Evolutionary conservation across 1,284 basidiomycete genomes (phyloP).

Genomic region (Spongiforma sp.): DNA sequence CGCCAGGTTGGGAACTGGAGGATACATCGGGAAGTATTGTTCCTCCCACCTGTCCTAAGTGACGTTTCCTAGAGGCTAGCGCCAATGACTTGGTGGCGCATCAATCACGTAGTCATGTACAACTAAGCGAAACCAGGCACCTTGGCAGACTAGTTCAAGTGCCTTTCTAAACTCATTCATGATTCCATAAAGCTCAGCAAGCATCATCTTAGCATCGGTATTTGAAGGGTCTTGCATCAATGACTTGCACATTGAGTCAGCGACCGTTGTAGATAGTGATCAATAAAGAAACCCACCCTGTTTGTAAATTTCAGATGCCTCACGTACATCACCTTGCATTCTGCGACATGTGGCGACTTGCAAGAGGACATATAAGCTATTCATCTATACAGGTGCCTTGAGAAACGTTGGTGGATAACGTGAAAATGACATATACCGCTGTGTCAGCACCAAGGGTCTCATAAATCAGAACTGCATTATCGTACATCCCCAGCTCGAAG

Average conservation of each 20-base stretch:
- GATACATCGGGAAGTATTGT: slow-evolving; percentile 31
- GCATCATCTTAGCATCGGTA: slow-evolving; percentile 84
- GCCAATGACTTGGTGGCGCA: slow-evolving; percentile 19
- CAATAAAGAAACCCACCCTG: slow-evolving; percentile 57
- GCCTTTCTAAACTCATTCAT: slow-evolving; percentile 83
- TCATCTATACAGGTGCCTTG: slow-evolving; percentile 14
- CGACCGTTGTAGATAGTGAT: not conserved
- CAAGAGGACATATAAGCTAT: slow-evolving; percentile 25
- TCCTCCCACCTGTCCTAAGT: slow-evolving; percentile 39
- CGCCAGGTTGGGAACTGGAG: slow-evolving; percentile 22
- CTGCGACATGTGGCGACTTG: slow-evolving; percentile 40
- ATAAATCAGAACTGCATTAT: slow-evolving; percentile 20
- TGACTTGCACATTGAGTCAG: slow-evolving; percentile 53
- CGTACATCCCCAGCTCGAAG: slow-evolving; percentile 66
- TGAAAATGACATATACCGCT: slow-evolving; percentile 17
- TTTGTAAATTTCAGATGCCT: slow-evolving; percentile 84
- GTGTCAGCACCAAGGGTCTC: slow-evolving; percentile 26
- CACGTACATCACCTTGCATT: slow-evolving; percentile 71
- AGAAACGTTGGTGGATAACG: not conserved
- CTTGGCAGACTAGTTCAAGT: slow-evolving; percentile 86
- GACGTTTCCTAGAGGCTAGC: slow-evolving; percentile 51
- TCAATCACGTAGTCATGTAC: not conserved
- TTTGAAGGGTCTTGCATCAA: slow-evolving; percentile 74
- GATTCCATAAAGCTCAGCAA: slow-evolving; percentile 90
- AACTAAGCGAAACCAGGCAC: slow-evolving; percentile 42